Evolutionary conservation across 441 rosid genomes (phyloP), one percentile per base, ranked within the genome.

Genomic region (Syzygium syzygioides): DNA sequence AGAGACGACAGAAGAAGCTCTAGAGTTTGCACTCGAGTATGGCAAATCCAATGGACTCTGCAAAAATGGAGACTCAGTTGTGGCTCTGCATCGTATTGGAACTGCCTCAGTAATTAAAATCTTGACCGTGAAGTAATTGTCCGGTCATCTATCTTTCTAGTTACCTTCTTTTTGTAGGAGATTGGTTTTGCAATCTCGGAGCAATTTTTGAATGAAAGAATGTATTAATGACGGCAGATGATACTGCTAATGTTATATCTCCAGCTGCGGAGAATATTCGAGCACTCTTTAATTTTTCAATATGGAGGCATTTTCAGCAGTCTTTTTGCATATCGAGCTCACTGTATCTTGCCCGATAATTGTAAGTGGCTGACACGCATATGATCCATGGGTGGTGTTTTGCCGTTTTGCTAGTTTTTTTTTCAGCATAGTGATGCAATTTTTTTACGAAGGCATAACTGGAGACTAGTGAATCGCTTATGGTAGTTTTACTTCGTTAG

Each of bases 91-190:
- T 91, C 96, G 99, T 2, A 89, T 97, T 32, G 99, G 96, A 90
- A 92, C 95, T 87, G 97, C 98, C 66, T 96, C 99, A 4, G 92
- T 97, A 8, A 97, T 98, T 95, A 98, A 98, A 95, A 97, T 98
- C 93, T 91, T 96, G 91, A 89, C 25, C 18, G 98, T 95, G 55
- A 96, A 96, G 92, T 97, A 94, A 94, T 87, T 91, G 26, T 20
- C 32, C 25, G 9, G 48, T 45, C 41, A 9, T 71, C 37, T 4
- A 85, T 3, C 59, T 53, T 30, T 15, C 30, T 19, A 34, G 79
- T 37, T 37, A 84, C 53, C 85, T 50, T 52, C 3, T 64, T 52
- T 20, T 59, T 41, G 53, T 55, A 19, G 87, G 57, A 55, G 87
- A 85, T 26, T 62, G 54, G 86, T 57, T 68, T 55, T 52, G 32